Evolutionary conservation across 169 alveolate genomes (phyloP).

Genomic region (Plasmodium sp.): DNA sequence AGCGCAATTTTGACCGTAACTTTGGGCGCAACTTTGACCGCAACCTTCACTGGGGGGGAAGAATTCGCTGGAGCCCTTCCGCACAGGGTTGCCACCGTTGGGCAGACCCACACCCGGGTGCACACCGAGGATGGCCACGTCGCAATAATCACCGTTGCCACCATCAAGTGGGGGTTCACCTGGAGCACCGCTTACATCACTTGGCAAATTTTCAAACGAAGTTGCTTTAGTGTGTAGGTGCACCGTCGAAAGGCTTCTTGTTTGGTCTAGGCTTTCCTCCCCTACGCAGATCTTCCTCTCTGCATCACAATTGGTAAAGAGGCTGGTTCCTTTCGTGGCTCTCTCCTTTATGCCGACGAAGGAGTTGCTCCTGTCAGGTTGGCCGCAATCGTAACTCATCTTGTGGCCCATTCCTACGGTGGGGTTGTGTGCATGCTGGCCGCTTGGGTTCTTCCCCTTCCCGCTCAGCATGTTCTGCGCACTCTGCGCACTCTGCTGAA

Average conservation of each 20-base stretch:
- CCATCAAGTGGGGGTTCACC: neutral
- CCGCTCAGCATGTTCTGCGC: neutral
- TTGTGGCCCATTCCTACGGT: neutral
- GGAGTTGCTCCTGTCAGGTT: neutral
- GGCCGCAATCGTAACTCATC: neutral
- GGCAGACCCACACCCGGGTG: neutral
- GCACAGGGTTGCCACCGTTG: neutral
- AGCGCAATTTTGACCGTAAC: no score
- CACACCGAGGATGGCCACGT: neutral
- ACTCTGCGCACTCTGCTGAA: neutral
- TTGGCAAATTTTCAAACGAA: neutral
- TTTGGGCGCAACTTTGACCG: no score
- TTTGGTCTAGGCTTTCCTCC: neutral
- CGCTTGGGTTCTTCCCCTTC: neutral
- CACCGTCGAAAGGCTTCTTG: neutral
- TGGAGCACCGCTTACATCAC: neutral
- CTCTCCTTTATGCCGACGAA: constrained; percentile 9
- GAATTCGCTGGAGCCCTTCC: neutral
- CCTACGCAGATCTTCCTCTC: neutral
- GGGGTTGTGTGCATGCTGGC: neutral
- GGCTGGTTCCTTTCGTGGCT: constrained; percentile 6
- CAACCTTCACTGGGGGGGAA: neutral
- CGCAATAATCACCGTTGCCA: neutral
- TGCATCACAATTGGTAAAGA: constrained; percentile 1
- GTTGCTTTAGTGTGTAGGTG: neutral